Conservation (phyloP, 805 yeast genomes). For the Candida patagonica region DNA sequence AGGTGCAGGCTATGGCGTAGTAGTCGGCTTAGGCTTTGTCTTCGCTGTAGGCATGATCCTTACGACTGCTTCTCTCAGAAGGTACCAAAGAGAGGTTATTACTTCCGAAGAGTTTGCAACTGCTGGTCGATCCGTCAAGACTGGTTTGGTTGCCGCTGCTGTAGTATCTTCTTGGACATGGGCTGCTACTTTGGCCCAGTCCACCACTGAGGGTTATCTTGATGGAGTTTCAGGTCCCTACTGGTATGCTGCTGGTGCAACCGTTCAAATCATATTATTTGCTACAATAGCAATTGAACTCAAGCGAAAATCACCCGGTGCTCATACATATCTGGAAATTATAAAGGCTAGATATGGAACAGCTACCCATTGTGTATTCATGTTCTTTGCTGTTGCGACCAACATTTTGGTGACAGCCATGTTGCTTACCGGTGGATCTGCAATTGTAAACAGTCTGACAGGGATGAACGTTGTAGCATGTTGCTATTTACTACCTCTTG, state of each 20-base stretch:
- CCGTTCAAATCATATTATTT: constrained; percentile 78
- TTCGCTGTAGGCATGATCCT: constrained; percentile 65
- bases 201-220: constrained; percentile 69
- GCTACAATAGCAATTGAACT: constrained; percentile 83
- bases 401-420: constrained; percentile 86
- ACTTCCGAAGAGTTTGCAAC: constrained; percentile 93
- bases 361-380: constrained; percentile 47
- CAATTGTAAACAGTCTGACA: constrained; percentile 68
- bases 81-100: constrained; percentile 78
- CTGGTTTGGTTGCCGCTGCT: constrained; percentile 79
- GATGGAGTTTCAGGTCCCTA: constrained; percentile 75
- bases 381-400: constrained; percentile 79
- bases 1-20: constrained; percentile 81
- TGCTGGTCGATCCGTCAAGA: constrained; percentile 81
- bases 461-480: constrained; percentile 81
- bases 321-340: constrained; percentile 86
- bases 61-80: constrained; percentile 57
- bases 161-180: constrained; percentile 94
- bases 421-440: constrained; percentile 86
- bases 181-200: constrained; percentile 71
- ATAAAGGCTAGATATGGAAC: constrained; percentile 73
- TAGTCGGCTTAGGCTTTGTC: constrained; percentile 73
- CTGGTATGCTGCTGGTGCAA: constrained; percentile 87
- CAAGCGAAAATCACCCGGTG: constrained; percentile 81
- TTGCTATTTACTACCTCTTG: constrained; percentile 72